Evolutionary conservation across 2,329 filamentous ascomycete genomes (phyloP).

Genomic region (Rosellinia necatrix): DNA sequence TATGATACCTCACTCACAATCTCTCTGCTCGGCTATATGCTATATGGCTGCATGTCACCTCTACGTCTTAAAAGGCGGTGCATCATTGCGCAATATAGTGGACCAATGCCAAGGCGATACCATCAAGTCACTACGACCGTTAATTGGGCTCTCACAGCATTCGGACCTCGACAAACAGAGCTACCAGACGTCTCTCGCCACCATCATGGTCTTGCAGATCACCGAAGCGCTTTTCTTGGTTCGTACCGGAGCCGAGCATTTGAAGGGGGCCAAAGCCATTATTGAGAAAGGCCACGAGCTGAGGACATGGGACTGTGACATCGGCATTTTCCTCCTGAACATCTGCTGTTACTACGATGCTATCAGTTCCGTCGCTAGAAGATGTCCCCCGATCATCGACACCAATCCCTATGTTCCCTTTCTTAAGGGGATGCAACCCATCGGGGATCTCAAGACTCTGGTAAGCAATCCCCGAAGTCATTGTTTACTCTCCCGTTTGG

Average conservation of each 20-base stretch:
- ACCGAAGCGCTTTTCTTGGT: conserved; percentile 40
- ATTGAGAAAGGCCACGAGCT: conserved; percentile 31
- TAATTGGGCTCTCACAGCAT: too few species aligned
- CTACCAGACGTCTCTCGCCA: conserved; percentile 38
- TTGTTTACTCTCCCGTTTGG: too few species aligned
- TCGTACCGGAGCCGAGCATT: conserved; percentile 38
- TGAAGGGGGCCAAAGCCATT: conserved; percentile 40
- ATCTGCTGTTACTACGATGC: conserved; percentile 42
- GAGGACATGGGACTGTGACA: conserved; percentile 28
- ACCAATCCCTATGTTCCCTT: conserved; percentile 27
- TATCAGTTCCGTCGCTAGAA: conserved; percentile 38
- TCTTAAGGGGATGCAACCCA: conserved; percentile 19
- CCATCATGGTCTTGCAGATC: conserved; percentile 40
- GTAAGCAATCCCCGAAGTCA: too few species aligned
- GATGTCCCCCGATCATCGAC: conserved; percentile 33
- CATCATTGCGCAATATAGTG: conserved; percentile 30
- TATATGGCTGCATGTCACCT: conserved; percentile 41
- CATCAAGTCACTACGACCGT: conserved; percentile 31
- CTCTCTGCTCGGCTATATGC: conserved; percentile 38
- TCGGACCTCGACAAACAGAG: conserved; percentile 28
- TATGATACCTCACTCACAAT: conserved; percentile 36
- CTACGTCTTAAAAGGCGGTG: conserved; percentile 34
- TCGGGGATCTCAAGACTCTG: conserved; percentile 11
- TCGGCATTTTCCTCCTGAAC: conserved; percentile 37
- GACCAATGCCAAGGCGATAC: conserved; percentile 33